Conservation (phyloP, 2,329 filamentous ascomycete species). For the Fulvia fulva region DNA sequence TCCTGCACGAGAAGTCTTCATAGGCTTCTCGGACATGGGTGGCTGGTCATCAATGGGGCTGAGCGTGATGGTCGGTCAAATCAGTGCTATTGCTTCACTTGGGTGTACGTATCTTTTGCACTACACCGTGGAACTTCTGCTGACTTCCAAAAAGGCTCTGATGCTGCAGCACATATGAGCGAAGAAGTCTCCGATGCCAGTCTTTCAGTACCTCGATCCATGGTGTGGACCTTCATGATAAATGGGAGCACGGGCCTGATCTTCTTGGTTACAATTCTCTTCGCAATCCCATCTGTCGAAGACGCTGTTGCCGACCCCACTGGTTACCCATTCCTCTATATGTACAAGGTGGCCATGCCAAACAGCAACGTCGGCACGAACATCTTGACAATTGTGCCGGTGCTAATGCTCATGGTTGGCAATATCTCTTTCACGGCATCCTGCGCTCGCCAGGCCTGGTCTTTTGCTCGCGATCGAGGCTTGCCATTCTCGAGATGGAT, state of each 20-base stretch:
- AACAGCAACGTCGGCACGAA: constrained; percentile 16
- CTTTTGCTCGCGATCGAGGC: constrained; percentile 17
- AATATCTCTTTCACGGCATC: constrained; percentile 20
- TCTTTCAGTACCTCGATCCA: constrained; percentile 28
- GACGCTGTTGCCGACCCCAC: constrained; percentile 20
- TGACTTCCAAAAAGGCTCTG: constrained; percentile 5
- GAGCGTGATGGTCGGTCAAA: constrained; percentile 28
- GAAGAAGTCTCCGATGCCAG: constrained; percentile 24
- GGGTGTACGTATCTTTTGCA: constrained; percentile 6
- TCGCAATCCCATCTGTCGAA: constrained; percentile 19
- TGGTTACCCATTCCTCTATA: constrained; percentile 20
- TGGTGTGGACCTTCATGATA: constrained; percentile 27
- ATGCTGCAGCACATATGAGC: constrained; percentile 20
- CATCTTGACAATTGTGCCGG: constrained; percentile 15
- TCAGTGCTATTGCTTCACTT: constrained; percentile 20
- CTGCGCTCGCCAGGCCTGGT: constrained; percentile 21
- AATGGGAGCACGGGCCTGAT: constrained; percentile 18
- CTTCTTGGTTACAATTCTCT: constrained; percentile 18
- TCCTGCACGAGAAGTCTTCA: constrained; percentile 29
- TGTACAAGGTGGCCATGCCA: constrained; percentile 18
- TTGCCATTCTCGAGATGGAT: constrained; percentile 18
- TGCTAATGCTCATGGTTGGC: constrained; percentile 17
- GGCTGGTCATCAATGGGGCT: constrained; percentile 29
- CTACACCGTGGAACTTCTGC: neutral
- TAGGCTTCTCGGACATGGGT: constrained; percentile 24